A percentile compares a stretch with the other conserved stretches of the same genome.
Evolutionary conservation across 1,284 basidiomycete species (phyloP).

Genomic region (Singerocomus inundabilis): DNA sequence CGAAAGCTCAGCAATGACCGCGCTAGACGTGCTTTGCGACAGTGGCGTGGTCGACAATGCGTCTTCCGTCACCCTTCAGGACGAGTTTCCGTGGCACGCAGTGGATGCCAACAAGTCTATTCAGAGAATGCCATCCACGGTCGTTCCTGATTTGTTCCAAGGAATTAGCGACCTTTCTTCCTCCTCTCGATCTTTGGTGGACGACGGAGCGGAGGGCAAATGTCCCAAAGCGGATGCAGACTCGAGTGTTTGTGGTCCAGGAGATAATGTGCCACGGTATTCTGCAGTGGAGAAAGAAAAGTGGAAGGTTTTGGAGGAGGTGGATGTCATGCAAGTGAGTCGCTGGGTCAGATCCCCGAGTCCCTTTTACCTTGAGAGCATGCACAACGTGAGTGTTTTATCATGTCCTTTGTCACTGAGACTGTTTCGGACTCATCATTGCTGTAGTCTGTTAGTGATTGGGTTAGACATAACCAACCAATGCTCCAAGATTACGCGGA

Average conservation of each 20-base stretch:
- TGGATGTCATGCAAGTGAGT: not conserved
- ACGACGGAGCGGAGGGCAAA: not conserved
- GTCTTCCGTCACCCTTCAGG: slow-evolving; percentile 16
- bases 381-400: slow-evolving; percentile 9
- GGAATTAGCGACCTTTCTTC: not conserved
- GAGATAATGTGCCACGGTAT: slow-evolving; percentile 1
- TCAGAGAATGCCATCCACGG: slow-evolving; percentile 14
- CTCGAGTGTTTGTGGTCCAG: not conserved
- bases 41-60: slow-evolving; percentile 6
- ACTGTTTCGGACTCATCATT: not conserved
- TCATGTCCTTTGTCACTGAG: not conserved
- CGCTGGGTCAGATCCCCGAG: not conserved
- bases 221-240: not conserved
- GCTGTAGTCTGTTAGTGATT: slow-evolving; percentile 19
- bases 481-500: slow-evolving; percentile 31
- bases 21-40: not conserved
- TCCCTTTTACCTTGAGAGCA: slow-evolving; percentile 1
- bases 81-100: slow-evolving; percentile 9
- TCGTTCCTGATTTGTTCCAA: slow-evolving; percentile 22
- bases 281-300: slow-evolving; percentile 19
- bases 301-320: slow-evolving; percentile 6
- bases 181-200: not conserved
- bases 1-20: slow-evolving; percentile 7
- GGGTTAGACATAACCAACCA: slow-evolving; percentile 24
- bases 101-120: not conserved